Evolutionary conservation across 2,329 filamentous ascomycete species (phyloP), one percentile per base, ranked within the genome.

Genomic region (Neofusicoccum sp.): DNA sequence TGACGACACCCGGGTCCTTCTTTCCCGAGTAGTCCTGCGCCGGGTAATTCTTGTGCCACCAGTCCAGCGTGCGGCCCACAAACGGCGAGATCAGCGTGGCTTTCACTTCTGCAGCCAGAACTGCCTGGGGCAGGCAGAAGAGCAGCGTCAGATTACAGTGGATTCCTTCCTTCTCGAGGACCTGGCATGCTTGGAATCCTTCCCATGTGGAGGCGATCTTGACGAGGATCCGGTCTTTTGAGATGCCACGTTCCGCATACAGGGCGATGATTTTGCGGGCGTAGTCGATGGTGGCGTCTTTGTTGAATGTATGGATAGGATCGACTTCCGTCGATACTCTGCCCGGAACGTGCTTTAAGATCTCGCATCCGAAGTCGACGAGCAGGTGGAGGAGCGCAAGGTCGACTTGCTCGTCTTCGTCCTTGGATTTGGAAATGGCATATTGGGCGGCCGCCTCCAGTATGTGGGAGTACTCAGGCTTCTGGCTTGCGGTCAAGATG

Each of bases 151-250:
- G 84, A 1, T 88, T 73, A 0, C 85, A 87, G 1, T 77, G 73
- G 12, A 87, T 82, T 1, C 83, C 83, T 7, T 77, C 72, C 12
- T 69, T 65, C 66, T 87, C 80, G 5, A 89, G 74, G 4, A 75
- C 73, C 3, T 76, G 78, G 62, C 84, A 87, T 1, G 86, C 86
- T 65, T 82, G 77, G n/a, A 89, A 73, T 1, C 86, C 86, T 67
- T 87, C 84, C 80, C 83, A 88, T 0, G 85, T 88, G 6, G 80
- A 77, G 0, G 85, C 83, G 40, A 89, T 82, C 68, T 88, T 88
- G 73, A 88, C 84, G 63, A 82, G 86, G 31, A 88, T 74, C 31
- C 84, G 76, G 6, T 48, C 51, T 7, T 2, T 20, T 11, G 8
- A 24, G 0, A 79, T 77, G 3, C 77, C 75, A 11, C 84, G 65